These are phyloP conservation scores for Piromyces finnis DNA, from an alignment of 192 early-diverging fungal species.

Conservation along the genomic window DNA sequence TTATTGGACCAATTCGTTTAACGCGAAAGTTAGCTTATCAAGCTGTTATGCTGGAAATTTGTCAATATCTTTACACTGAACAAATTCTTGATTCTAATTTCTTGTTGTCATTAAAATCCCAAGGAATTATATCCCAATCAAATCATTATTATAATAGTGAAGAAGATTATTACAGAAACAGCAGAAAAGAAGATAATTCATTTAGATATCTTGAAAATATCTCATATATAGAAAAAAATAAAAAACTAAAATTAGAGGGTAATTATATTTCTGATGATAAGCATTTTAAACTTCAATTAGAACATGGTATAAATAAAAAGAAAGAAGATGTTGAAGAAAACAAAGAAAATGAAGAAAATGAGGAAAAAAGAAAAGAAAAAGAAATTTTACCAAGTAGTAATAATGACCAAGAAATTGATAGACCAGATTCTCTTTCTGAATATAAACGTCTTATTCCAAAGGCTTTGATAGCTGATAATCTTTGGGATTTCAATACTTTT, in stretches of 20 bases:
- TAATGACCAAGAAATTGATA: background rate
- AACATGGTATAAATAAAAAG: background rate
- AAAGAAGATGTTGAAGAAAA: background rate
- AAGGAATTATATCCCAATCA: background rate
- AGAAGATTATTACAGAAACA: background rate
- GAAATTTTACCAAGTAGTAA: background rate
- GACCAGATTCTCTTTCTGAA: background rate
- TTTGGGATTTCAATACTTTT: background rate
- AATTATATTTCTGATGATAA: background rate
- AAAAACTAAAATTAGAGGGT: background rate
- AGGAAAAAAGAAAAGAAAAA: background rate
- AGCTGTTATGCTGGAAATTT: background rate
- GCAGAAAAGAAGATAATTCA: background rate
- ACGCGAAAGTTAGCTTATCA: background rate
- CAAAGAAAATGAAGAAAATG: background rate
- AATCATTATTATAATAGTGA: background rate
- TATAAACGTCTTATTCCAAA: background rate
- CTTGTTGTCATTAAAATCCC: background rate
- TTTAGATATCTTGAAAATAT: background rate
- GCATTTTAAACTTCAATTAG: background rate
- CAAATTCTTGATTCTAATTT: background rate
- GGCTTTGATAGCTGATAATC: background rate
- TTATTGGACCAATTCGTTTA: background rate
- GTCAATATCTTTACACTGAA: background rate
- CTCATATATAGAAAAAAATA: background rate